Evolutionary conservation across 805 yeast genomes (phyloP).

Genomic region (Saccharomycopsis sp.): DNA sequence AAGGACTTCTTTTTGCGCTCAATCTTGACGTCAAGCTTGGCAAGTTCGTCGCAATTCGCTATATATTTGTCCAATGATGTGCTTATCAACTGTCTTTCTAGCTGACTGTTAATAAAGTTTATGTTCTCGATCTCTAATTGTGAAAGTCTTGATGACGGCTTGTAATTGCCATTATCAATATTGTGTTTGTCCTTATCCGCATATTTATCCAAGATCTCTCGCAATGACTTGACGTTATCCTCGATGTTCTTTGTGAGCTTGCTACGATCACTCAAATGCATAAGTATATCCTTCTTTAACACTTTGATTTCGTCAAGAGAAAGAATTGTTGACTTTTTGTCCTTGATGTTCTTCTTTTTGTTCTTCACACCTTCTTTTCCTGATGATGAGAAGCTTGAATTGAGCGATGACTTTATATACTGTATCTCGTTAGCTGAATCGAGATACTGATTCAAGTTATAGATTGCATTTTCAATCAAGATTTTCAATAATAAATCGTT

Average conservation of each 20-base stretch:
- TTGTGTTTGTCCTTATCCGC: not conserved
- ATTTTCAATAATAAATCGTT: slow-evolving; percentile 29
- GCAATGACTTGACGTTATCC: slow-evolving; percentile 10
- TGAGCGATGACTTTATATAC: slow-evolving; percentile 1
- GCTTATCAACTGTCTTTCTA: slow-evolving; percentile 18
- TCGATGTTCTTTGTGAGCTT: not conserved
- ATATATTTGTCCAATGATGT: slow-evolving; percentile 12
- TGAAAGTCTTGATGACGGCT: slow-evolving; percentile 14
- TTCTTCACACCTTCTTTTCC: not conserved
- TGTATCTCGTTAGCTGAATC: slow-evolving; percentile 10
- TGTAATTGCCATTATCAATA: slow-evolving; percentile 1
- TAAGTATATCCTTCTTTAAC: slow-evolving; percentile 8
- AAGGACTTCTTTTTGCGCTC: slow-evolving; percentile 11
- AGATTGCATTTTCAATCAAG: slow-evolving; percentile 39
- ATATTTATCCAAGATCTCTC: slow-evolving; percentile 15
- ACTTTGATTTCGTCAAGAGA: slow-evolving; percentile 20
- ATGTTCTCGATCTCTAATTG: slow-evolving; percentile 18
- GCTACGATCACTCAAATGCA: slow-evolving; percentile 4
- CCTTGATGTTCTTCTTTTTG: not conserved
- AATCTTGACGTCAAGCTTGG: slow-evolving; percentile 3
- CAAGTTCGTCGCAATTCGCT: slow-evolving; percentile 4
- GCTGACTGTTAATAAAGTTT: slow-evolving; percentile 11
- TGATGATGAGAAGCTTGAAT: not conserved
- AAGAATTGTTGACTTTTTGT: slow-evolving; percentile 8
- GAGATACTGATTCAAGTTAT: slow-evolving; percentile 23